These are phyloP conservation scores for Pochonia chlamydosporia DNA, from an alignment of 2,329 filamentous ascomycete species.

Conservation along the genomic window DNA sequence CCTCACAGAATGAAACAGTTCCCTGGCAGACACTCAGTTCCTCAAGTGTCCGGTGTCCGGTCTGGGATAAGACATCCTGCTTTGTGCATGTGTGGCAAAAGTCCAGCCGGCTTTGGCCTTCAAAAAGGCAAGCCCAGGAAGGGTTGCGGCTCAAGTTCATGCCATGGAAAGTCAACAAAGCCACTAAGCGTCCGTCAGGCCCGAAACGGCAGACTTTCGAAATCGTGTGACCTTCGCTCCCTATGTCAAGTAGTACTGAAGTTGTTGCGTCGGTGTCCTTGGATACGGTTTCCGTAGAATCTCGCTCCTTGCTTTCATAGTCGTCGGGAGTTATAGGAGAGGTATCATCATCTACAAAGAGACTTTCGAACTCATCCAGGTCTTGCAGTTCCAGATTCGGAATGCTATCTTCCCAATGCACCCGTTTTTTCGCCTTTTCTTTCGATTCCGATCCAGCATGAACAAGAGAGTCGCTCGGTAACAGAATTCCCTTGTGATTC, in stretches of 20 bases:
- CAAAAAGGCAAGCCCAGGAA: conserved; percentile 22
- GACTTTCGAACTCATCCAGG: conserved; percentile 1
- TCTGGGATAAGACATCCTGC: conserved; percentile 21
- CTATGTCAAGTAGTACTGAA: neutral
- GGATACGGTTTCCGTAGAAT: too few relatives aligned
- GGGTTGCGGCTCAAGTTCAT: conserved; percentile 10
- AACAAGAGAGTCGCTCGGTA: neutral
- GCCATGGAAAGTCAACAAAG: conserved; percentile 11
- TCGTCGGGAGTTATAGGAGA: neutral
- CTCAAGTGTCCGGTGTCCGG: conserved; percentile 5
- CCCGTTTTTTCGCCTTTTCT: conserved; percentile 2
- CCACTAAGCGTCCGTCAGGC: neutral
- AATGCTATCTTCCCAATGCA: conserved; percentile 7
- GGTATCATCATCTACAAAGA: conserved; percentile 5
- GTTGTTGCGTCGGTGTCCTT: too few relatives aligned
- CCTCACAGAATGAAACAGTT: conserved; percentile 8
- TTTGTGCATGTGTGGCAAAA: conserved; percentile 31
- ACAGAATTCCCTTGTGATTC: neutral
- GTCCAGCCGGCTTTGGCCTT: conserved; percentile 15
- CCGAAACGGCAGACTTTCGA: conserved; percentile 13
- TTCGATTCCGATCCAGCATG: neutral
- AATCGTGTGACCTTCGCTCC: neutral
- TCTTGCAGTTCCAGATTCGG: neutral
- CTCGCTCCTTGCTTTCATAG: neutral
- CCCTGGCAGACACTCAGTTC: conserved; percentile 15